Evolutionary conservation across 257 asterid genomes (phyloP), one percentile per base, ranked within the genome.

Genomic region (Scutellaria galericulata): DNA sequence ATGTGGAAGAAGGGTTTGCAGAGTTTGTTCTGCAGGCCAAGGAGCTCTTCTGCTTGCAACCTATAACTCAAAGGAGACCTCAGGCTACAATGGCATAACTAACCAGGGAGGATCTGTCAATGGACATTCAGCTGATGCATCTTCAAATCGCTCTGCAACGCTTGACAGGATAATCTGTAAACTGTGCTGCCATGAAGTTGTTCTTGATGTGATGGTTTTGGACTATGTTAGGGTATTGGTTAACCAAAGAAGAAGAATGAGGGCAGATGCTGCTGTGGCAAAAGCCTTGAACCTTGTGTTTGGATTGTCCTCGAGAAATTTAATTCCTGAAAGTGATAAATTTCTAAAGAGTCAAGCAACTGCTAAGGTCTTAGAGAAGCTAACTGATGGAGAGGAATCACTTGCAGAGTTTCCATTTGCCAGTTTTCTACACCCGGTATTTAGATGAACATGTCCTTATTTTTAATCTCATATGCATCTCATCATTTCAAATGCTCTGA

Each of bases 401-500:
- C 87, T 94, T 78, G 97, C 98, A 51, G 98, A 91, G 82, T 94
- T 94, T 83, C 99, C 99, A 64, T 80, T 76, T 83, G 97, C 95
- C 78, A 91, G 98, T 86, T 87, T 94, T 73, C 79, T 92, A 58
- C 89, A 91, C 83, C 89, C 92, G 89, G 99, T 94, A 91, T 72
- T 70, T 20, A 65, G 46, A 73, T 61, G 70, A 53, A 60, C 24
- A n/a, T 76, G 60, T 64, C 71, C 75, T 27, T 14, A 39, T 71
- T 78, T 62, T 72, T 2, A 1, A 40, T 70, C 40, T 41, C 37
- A 35, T 55, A 46, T 74, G 72, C 52, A 59, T 83, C 53, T 56
- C 72, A 53, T 66, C 15, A 45, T 70, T 47, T 75, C 59, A 64
- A 68, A 71, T 53, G 59, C 65, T 64, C 71, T 76, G 20, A 52